phyloP scores from a whole-genome alignment of 495 filamentous ascomycete species.

The Hyaloscypha finlandica region DNA sequence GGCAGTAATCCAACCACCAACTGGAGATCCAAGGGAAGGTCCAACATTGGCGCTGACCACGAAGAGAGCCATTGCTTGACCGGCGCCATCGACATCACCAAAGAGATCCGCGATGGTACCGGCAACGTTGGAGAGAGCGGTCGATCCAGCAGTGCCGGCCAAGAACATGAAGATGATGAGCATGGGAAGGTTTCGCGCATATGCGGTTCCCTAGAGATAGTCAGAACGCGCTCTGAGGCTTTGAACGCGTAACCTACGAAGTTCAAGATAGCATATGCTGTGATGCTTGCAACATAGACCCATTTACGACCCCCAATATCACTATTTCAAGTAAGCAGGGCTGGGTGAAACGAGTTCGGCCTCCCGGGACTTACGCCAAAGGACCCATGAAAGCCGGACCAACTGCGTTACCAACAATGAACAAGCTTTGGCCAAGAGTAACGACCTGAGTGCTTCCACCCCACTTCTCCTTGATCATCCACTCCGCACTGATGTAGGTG shows the following conservation, averaged over 20 bases:
- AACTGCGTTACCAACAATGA: conserved; percentile 76
- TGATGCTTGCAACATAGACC: conserved; percentile 40
- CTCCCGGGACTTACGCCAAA: conserved; percentile 56
- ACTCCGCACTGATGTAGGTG: conserved; percentile 40
- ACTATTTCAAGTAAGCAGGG: conserved; percentile 6
- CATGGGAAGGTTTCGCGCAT: conserved; percentile 41
- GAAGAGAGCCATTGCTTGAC: conserved; percentile 42
- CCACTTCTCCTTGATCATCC: conserved; percentile 35
- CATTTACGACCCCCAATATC: conserved; percentile 44
- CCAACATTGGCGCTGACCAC: conserved; percentile 40
- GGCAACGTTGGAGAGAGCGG: conserved; percentile 41
- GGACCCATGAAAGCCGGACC: conserved; percentile 70
- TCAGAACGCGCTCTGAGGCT: background rate
- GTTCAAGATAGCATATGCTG: conserved; percentile 38
- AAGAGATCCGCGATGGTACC: conserved; percentile 42
- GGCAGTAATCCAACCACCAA: conserved; percentile 38
- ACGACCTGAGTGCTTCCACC: conserved; percentile 50
- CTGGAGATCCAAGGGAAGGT: conserved; percentile 38
- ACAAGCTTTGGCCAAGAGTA: conserved; percentile 72
- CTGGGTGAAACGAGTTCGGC: background rate
- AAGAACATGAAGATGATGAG: conserved; percentile 43
- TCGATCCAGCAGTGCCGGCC: conserved; percentile 39
- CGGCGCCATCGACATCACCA: conserved; percentile 39
- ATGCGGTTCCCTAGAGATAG: conserved; percentile 33
- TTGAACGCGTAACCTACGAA: conserved; percentile 25